Percentiles rank a stretch among this genome's conserved stretches.
Evolutionary conservation across 257 asterid genomes (phyloP).

Genomic region (Nicotiana otophora): DNA sequence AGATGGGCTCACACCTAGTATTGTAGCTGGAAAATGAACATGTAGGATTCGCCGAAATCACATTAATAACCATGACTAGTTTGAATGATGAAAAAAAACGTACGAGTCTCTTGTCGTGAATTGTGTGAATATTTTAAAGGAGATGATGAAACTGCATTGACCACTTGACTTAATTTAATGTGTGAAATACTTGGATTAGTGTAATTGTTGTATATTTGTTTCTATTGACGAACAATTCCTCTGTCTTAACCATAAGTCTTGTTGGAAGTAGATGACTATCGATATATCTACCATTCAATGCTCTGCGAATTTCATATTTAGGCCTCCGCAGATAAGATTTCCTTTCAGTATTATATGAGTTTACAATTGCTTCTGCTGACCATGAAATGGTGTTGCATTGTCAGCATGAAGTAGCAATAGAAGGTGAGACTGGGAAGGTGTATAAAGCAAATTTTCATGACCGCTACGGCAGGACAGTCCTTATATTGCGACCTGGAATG

Average conservation of each 20-base stretch:
- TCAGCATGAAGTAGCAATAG: slow-evolving; percentile 73
- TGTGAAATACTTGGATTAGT: background rate
- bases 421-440: slow-evolving; percentile 92
- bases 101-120: background rate
- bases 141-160: background rate
- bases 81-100: background rate
- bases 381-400: slow-evolving; percentile 11
- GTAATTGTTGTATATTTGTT: background rate
- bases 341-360: background rate
- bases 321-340: background rate
- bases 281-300: background rate
- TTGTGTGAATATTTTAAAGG: background rate
- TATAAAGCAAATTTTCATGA: slow-evolving; percentile 82
- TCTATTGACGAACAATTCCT: background rate
- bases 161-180: background rate
- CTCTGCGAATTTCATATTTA: background rate
- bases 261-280: background rate
- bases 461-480: slow-evolving; percentile 82
- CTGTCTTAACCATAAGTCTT: background rate
- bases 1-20: background rate
- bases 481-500: slow-evolving; percentile 79
- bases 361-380: background rate
- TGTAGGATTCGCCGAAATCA: background rate
- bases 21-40: background rate
- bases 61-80: background rate